phyloP scores from a whole-genome alignment of 2,329 filamentous ascomycete species.

The Dendryphion nanum region DNA sequence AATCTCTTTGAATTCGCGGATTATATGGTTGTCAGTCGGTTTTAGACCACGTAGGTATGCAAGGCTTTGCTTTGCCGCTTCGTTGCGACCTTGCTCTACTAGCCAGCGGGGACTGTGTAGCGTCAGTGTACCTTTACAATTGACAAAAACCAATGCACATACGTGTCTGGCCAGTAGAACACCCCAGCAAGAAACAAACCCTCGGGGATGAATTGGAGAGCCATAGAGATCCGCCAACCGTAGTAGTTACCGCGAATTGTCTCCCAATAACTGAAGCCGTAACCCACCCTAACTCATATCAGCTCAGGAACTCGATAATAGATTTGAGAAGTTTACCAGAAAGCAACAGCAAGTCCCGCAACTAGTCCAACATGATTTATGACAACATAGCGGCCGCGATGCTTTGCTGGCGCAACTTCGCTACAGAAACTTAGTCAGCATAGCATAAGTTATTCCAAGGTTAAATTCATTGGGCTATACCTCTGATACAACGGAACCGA shows the following conservation, averaged over 20 bases:
- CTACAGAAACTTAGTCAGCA: slow-evolving; percentile 28
- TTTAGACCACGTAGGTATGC: slow-evolving; percentile 49
- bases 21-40: slow-evolving; percentile 33
- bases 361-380: slow-evolving; percentile 61
- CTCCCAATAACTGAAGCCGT: slow-evolving; percentile 56
- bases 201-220: slow-evolving; percentile 54
- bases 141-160: slow-evolving; percentile 21
- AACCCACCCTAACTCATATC: slow-evolving; percentile 50
- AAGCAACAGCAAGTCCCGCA: slow-evolving; percentile 53
- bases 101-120: slow-evolving; percentile 51
- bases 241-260: slow-evolving; percentile 43
- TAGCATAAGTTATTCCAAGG: not conserved
- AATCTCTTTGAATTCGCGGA: slow-evolving; percentile 46
- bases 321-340: slow-evolving; percentile 46
- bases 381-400: slow-evolving; percentile 57
- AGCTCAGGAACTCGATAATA: slow-evolving; percentile 3
- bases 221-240: slow-evolving; percentile 56
- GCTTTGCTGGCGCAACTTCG: slow-evolving; percentile 54
- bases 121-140: not conserved
- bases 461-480: too few species aligned
- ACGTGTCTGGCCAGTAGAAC: slow-evolving; percentile 57
- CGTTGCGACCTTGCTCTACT: slow-evolving; percentile 49
- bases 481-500: slow-evolving; percentile 59
- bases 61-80: slow-evolving; percentile 46
- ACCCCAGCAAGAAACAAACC: slow-evolving; percentile 51